These are phyloP conservation scores for Ophidiomyces ophidiicola DNA, from an alignment of 2,329 filamentous ascomycete genomes.

Conservation along the genomic window DNA sequence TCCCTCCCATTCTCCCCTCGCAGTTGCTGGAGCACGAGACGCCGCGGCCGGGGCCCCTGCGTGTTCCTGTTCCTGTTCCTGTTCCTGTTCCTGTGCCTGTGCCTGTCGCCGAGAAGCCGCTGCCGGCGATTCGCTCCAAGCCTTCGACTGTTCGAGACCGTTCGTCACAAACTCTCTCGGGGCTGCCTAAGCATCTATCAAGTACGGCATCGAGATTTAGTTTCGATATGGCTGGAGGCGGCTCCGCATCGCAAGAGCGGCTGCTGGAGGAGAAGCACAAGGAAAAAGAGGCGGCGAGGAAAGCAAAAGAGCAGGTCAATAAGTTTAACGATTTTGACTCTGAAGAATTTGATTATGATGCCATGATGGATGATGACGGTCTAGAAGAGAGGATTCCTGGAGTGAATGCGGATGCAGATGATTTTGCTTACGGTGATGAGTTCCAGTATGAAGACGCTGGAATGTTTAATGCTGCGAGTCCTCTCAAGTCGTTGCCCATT, in stretches of 20 bases:
- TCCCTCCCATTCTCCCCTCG: slow-evolving; percentile 5
- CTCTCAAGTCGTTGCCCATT: neutral
- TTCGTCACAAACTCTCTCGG: slow-evolving; percentile 20
- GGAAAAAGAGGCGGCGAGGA: slow-evolving; percentile 38
- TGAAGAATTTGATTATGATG: slow-evolving; percentile 36
- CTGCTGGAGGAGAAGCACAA: slow-evolving; percentile 52
- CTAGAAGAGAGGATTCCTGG: slow-evolving; percentile 39
- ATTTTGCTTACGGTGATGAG: slow-evolving; percentile 26
- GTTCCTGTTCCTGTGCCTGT: neutral
- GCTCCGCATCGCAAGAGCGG: slow-evolving; percentile 48
- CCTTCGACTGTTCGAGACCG: slow-evolving; percentile 11
- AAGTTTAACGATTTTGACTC: slow-evolving; percentile 27
- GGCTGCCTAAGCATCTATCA: slow-evolving; percentile 36
- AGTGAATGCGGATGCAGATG: slow-evolving; percentile 37
- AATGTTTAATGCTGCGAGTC: neutral
- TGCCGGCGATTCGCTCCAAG: neutral
- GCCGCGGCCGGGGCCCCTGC: too few relatives aligned
- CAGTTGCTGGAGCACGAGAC: neutral
- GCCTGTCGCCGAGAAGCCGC: neutral
- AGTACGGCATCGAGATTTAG: slow-evolving; percentile 54
- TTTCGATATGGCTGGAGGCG: slow-evolving; percentile 49
- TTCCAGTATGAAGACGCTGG: neutral
- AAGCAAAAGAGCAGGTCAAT: slow-evolving; percentile 22
- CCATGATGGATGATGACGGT: slow-evolving; percentile 31
- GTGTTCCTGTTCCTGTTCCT: too few relatives aligned